Base-by-base conservation (phyloP, 2,329 filamentous ascomycete species). In the Colletotrichum sp. region DNA sequence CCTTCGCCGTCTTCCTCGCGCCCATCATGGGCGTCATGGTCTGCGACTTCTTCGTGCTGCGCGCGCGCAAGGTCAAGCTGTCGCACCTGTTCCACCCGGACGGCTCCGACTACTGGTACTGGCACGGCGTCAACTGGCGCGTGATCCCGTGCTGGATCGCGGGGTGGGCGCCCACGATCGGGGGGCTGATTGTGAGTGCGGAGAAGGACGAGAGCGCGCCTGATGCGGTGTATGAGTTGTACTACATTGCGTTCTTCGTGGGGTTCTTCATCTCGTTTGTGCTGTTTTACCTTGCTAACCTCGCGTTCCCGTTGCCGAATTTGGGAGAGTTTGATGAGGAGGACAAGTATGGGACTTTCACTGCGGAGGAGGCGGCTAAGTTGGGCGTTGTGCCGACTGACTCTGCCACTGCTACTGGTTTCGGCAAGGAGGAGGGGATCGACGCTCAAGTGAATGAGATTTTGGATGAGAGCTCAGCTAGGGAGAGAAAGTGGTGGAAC, bases 241-340 rank as follows among this genome's bases (percentile, higher is more conserved):
- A 88, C 77, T 88, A 86, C 72, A 85, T 87, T 81, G 86, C 87
- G 0, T 89, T 88, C 74, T 82, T 88, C 15, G 82, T 87, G 19
- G 87, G 87, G 72, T 71, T 79, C 22, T 66, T 71, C 34, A 77
- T 78, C 52, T 79, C 78, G 4, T 78, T 77, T 28, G 25, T 68
- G 67, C 76, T 77, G 3, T 77, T 77, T 27, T 77, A 76, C 12
- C 16, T 25, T 16, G 16, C 77, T 11, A 88, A 87, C 71, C 75
- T 82, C 19, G 16, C 85, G 22, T 88, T 86, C 63, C 87, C 87
- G 0, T 80, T 85, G 3, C 55, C 69, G 2, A 83, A 84, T 11
- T 80, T 86, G 79, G 86, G 85, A 19, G 83, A 87, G 71, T 86
- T 84, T 48, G 87, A 90, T 66, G 80, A 84, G 6, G 78, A 84